Evolutionary conservation across 257 asterid genomes (phyloP).

Genomic region (Datura wrightii): DNA sequence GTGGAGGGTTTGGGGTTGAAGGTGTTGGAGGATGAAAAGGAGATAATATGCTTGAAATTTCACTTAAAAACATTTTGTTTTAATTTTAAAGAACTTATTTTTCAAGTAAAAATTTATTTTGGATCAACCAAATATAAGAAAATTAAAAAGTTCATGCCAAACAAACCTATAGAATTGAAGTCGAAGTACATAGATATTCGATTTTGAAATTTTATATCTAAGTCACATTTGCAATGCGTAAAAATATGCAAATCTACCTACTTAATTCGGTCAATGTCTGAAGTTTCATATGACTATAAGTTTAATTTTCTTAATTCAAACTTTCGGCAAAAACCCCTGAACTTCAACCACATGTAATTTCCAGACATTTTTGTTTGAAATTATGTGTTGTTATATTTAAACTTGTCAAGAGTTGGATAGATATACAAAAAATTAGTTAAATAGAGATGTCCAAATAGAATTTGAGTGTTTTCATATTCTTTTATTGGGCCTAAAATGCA

Average conservation of each 20-base stretch:
- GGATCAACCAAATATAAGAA: not conserved
- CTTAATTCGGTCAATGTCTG: not conserved
- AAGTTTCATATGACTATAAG: too few species aligned
- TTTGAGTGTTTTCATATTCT: not conserved
- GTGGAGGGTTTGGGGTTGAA: too few species aligned
- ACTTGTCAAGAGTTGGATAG: too few species aligned
- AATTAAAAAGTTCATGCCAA: not conserved
- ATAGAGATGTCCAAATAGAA: too few species aligned
- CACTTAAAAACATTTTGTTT: not conserved
- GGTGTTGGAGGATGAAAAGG: not conserved
- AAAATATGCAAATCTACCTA: not conserved
- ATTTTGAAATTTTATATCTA: not conserved
- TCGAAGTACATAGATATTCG: not conserved
- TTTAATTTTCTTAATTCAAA: too few species aligned
- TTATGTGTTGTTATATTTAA: too few species aligned
- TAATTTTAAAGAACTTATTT: not conserved
- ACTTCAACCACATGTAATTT: too few species aligned
- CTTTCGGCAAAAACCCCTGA: too few species aligned
- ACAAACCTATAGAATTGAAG: not conserved
- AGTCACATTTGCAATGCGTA: not conserved
- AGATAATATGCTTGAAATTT: not conserved
- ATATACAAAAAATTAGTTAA: too few species aligned
- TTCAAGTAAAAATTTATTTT: not conserved
- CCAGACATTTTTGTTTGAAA: not conserved
- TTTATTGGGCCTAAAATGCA: not conserved